Base-by-base conservation (phyloP, 1,284 basidiomycete genomes). In the Apiotrichum sp. region DNA sequence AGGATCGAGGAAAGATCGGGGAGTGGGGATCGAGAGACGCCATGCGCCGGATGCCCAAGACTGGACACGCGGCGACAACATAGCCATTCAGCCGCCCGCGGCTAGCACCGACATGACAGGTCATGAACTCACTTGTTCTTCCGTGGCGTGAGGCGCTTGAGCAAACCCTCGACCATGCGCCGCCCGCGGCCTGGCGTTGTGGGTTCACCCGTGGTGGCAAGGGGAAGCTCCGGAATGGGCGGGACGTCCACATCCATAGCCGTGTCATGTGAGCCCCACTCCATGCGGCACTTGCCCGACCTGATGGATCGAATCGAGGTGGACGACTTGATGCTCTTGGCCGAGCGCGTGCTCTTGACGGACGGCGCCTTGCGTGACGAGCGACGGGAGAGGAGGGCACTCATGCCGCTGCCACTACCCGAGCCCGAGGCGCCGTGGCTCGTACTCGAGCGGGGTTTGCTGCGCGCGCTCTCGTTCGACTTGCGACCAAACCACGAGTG, bases 81-180 rank as follows among this genome's bases (percentile, higher is more conserved):
- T 16, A 10, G 41, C 11, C 6, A 16, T 14, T 6, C 10, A n/a
- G 6, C 6, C 41, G 41, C 11, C 11, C 41, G 36, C 36, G 36
- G 36, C 9, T 13, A 9, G 36, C 36, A 13, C n/a, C 6, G 11
- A 6, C 11, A n/a, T 9, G n/a, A 42, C 29, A 45, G 29, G 22
- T 32, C 43, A n/a, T 10, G 47, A 9, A 55, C 53, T 49, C 47
- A 55, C 53, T 47, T 40, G 3, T 41, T 45, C 42, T 49, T 42
- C 10, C 35, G 34, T 5, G 53, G 53, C 8, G 47, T 55, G 14
- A 55, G 42, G 42, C 53, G 53, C 14, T 50, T 55, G 40, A 55
- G 42, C 33, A 55, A 34, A 4, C 53, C 53, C 6, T 39, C 47
- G 31, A 55, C 47, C 35, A 55, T 55, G n/a, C 49, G 49, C n/a